These are phyloP conservation scores for Bauhinia variegata DNA, from an alignment of 306 rosid species.

Conservation along the genomic window DNA sequence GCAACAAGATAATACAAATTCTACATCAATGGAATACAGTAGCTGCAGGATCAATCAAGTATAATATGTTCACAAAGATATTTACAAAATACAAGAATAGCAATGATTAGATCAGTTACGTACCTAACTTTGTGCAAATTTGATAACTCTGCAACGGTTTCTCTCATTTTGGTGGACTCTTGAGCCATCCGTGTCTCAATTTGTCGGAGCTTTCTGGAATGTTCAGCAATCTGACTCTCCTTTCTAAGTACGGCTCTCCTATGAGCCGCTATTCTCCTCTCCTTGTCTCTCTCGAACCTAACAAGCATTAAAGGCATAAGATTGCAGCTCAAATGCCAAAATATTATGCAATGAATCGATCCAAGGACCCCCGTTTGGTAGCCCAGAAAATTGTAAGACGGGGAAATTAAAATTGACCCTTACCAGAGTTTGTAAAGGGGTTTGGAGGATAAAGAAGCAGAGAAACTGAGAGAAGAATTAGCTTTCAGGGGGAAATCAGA, in stretches of 20 bases:
- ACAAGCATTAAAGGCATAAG: neutral
- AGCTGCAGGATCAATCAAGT: neutral
- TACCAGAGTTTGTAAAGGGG: slow-evolving; percentile 61
- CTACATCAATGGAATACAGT: neutral
- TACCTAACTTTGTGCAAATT: slow-evolving; percentile 65
- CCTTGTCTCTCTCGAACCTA: slow-evolving; percentile 70
- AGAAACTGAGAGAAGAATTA: slow-evolving; percentile 8
- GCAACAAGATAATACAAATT: neutral
- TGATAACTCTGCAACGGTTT: slow-evolving; percentile 52
- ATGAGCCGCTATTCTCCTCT: slow-evolving; percentile 61
- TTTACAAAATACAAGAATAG: neutral
- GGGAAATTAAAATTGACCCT: neutral
- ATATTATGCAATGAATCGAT: neutral
- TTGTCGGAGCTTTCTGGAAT: slow-evolving; percentile 54
- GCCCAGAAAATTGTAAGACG: neutral
- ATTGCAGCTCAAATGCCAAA: neutral
- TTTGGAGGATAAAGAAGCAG: slow-evolving; percentile 43
- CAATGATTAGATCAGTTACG: neutral
- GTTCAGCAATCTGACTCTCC: slow-evolving; percentile 67
- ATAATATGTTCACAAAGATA: neutral
- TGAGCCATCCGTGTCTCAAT: slow-evolving; percentile 42
- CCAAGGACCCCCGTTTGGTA: neutral
- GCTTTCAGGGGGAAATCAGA: slow-evolving; percentile 49
- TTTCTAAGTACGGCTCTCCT: slow-evolving; percentile 62
- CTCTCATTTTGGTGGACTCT: slow-evolving; percentile 46